A percentile compares a stretch with the other conserved stretches of the same genome.
These are phyloP conservation scores for Citrus maxima DNA, from an alignment of 345 rosid genomes.

Conservation along the genomic window DNA sequence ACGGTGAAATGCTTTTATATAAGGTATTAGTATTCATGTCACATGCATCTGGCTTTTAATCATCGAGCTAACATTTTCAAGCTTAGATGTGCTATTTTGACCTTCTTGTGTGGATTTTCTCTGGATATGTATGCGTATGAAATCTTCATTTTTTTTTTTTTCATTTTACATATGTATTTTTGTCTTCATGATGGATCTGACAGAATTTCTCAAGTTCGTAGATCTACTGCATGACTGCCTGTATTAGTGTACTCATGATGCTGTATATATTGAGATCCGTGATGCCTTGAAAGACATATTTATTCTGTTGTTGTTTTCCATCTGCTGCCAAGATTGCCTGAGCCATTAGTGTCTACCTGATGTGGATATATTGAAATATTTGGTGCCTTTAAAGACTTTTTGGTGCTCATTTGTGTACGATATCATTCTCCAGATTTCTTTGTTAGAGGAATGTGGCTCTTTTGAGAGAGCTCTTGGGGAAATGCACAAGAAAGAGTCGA, in stretches of 20 bases:
- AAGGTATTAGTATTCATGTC: slow-evolving; percentile 50
- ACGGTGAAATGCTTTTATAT: slow-evolving; percentile 96
- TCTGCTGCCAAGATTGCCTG: not conserved
- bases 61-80: not conserved
- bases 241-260: no score
- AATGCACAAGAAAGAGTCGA: slow-evolving; percentile 64
- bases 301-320: no score
- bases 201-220: not conserved
- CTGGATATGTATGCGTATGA: not conserved
- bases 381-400: slow-evolving; percentile 1
- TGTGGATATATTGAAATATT: not conserved
- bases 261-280: no score
- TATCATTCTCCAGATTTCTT: slow-evolving; percentile 55
- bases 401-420: not conserved
- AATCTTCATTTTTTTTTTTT: not conserved
- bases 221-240: not conserved
- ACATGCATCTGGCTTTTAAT: not conserved
- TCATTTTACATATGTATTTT: not conserved
- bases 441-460: slow-evolving; percentile 80
- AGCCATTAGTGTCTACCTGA: not conserved
- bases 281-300: no score
- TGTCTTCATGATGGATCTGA: not conserved
- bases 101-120: not conserved
- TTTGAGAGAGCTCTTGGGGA: slow-evolving; percentile 77
- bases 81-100: not conserved